Evolutionary conservation across 1,284 basidiomycete species (phyloP), one percentile per base, ranked within the genome.

Genomic region (Afroboletus lepidellus): DNA sequence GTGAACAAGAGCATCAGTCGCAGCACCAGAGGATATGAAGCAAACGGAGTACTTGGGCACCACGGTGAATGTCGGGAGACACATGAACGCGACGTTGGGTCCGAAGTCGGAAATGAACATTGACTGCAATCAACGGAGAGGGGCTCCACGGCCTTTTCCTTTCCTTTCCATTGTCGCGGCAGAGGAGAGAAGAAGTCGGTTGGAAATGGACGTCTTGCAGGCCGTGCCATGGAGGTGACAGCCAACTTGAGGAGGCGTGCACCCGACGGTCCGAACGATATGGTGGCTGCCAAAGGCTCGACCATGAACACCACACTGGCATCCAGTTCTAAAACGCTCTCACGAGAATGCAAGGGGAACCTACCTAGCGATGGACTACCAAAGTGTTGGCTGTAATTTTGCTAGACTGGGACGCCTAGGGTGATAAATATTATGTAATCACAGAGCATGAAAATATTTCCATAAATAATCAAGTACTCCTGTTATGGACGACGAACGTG

Each of bases 101-200:
- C 48, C 5, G 52, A 49, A 21, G 33, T 41, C 20, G 53, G 39
- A 48, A 39, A 43, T 20, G 45, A 25, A 55, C 58, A 69, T 44
- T 63, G 64, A 49, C 15, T 58, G 51, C 67, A 66, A 46, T 66
- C 65, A 49, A 62, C 53, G 25, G 62, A 69, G 55, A 56, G 71
- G 47, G 54, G 53, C 32, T 69, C 61, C 39, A 60, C 56, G 18
- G 72, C 75, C 58, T 71, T 76, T 59, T 74, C 76, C 68, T 86
- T 84, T 42, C 81, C 79, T 57, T 75, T 79, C 47, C 62, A 66
- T 52, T 70, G 71, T 51, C 77, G 72, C 11, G 80, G 75, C 45
- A 69, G 70, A 8, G 84, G 82, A 3, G 75, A 77, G 59, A 83
- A 83, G 67, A 82, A 83, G 59, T 81, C 76, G 16, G 71, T 55